Base-by-base conservation (phyloP, 73 alveolate species). In the Tetrahymena thermophila region DNA sequence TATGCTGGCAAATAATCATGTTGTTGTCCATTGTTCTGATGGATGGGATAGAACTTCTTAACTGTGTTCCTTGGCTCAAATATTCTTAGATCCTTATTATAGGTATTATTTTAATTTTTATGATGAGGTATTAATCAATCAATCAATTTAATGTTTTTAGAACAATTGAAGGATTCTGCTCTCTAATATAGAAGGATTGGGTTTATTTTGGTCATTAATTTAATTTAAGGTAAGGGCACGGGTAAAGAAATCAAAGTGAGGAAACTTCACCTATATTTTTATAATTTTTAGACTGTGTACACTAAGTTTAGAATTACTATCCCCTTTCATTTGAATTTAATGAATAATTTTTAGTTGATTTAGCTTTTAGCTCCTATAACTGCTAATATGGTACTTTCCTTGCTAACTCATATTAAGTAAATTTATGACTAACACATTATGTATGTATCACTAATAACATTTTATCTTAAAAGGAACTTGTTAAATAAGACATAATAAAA, bases 31-130 rank as follows among this genome's bases (percentile, higher is more conserved):
- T 95, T 98, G 99, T 85, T 96, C 99, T 37, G 99, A 98, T 97
- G 99, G 99, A 16, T 98, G 99, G 99, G 99, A 98, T 98, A 96
- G 99, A 94, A 98, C 99, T 13, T 98, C 99, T 10, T 98, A 98
- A 95, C 96, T 98, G 31, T 97, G 98, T 25, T 93, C 98, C 93
- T 95, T 98, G 14, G 94, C 99, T 43, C 98, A 98, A 95, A 85
- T 98, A 34, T 94, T 98, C 83, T 58, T 98, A 58, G 99, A 98
- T 93, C 99, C 99, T 5, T 96, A 97, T 95, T 98, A 95, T 94
- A 94, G 99, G 89, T 71, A 71, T 31, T 9, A 4, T 8, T 28
- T 23, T 0, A 3, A 71, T n/a, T n/a, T 0, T 25, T 71, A 10
- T 71, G 17, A 71, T 0, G 35, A 4, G 34, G 35, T 0, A 3